phyloP scores from a whole-genome alignment of 2,329 filamentous ascomycete genomes.

The Chaetomiaceae sp. region DNA sequence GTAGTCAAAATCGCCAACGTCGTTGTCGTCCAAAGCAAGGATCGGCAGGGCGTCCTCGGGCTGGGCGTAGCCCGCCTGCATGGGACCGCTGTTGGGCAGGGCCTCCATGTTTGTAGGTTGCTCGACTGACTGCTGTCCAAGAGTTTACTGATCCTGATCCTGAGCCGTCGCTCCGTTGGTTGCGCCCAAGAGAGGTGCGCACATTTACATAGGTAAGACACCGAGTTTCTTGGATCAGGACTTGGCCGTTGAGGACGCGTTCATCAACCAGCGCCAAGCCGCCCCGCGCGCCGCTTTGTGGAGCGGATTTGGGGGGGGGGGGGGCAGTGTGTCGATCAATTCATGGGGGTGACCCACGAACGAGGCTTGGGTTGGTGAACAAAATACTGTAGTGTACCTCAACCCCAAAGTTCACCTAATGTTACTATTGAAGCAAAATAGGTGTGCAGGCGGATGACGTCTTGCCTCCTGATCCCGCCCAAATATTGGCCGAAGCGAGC shows the following conservation, averaged over 20 bases:
- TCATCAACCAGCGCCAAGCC: constrained; percentile 2
- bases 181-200: neutral
- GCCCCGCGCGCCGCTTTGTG: neutral
- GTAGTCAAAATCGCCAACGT: constrained; percentile 38
- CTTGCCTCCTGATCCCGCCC: neutral
- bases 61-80: constrained; percentile 1
- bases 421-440: neutral
- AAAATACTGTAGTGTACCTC: no score
- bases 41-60: constrained; percentile 16
- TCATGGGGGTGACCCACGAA: neutral
- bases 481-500: neutral
- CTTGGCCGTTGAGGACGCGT: neutral
- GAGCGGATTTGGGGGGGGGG: neutral
- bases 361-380: neutral
- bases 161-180: neutral
- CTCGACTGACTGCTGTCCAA: neutral
- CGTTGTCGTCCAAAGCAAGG: constrained; percentile 30
- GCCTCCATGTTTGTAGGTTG: constrained; percentile 5
- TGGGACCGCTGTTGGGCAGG: constrained; percentile 3
- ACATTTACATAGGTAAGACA: neutral
- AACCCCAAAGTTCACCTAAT: neutral
- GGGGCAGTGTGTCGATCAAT: constrained; percentile 7
- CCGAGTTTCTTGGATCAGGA: neutral
- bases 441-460: neutral
- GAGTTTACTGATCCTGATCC: neutral